Conservation (phyloP, 108 stramenopile species). For the Nitzschia sp. region DNA sequence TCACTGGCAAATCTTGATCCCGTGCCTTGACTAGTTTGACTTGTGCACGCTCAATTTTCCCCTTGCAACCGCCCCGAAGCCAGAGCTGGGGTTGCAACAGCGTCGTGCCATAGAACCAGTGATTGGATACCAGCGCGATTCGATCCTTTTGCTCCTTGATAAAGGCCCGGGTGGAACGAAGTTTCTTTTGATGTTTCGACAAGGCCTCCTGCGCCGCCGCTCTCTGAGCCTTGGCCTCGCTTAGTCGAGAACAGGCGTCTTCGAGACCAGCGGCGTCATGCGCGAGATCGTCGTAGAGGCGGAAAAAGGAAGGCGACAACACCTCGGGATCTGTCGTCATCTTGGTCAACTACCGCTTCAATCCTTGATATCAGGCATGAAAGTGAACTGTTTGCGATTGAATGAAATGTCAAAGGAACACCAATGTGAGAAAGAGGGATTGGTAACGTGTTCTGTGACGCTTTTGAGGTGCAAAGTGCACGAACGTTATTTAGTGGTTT, state of each 20-base stretch:
- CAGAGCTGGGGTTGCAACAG: constrained; percentile 26
- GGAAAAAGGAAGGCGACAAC: constrained; percentile 4
- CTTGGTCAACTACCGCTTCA: no score
- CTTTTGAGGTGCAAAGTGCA: no score
- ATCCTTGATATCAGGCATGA: no score
- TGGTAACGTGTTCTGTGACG: no score
- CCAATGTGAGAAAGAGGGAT: no score
- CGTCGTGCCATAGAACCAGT: constrained; percentile 32
- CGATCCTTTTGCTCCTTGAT: constrained; percentile 32
- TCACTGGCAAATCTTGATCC: constrained; percentile 12
- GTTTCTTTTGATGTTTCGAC: not conserved
- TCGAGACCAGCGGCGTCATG: constrained; percentile 13
- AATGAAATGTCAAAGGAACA: no score
- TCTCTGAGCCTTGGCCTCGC: not conserved
- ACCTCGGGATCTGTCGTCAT: constrained; percentile 2
- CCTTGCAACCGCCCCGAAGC: constrained; percentile 27
- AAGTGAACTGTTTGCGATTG: no score
- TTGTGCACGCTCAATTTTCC: constrained; percentile 23
- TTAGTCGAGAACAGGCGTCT: not conserved
- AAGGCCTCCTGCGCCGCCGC: not conserved
- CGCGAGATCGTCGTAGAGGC: constrained; percentile 6
- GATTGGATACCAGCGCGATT: constrained; percentile 10
- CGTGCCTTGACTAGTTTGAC: constrained; percentile 7
- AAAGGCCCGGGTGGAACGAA: constrained; percentile 3
- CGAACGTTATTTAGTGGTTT: no score